Conservation (phyloP, 768 basidiomycete species). For the Mycena haematopus region DNA sequence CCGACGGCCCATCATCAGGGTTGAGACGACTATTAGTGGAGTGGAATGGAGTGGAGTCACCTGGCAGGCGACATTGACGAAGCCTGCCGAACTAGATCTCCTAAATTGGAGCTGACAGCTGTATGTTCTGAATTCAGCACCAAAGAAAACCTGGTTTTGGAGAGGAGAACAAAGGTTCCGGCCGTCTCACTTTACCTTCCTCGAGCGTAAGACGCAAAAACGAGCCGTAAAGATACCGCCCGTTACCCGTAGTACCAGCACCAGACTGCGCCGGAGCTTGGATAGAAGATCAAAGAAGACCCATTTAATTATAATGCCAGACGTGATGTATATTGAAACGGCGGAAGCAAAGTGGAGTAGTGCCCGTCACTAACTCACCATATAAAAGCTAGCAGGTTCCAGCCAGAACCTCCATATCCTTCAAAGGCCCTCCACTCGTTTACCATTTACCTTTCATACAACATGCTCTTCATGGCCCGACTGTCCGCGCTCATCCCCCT, state of each 20-base stretch:
- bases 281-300: not conserved
- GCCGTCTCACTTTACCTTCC: too few relatives aligned
- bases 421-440: not conserved
- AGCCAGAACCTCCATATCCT: not conserved
- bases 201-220: not conserved
- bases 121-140: too few relatives aligned
- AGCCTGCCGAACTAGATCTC: too few relatives aligned
- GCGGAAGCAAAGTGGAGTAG: not conserved
- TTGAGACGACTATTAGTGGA: too few relatives aligned
- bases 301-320: not conserved
- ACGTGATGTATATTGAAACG: not conserved
- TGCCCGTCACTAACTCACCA: not conserved
- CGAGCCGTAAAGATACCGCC: too few relatives aligned
- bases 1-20: too few relatives aligned
- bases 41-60: too few relatives aligned
- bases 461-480: conserved; percentile 13
- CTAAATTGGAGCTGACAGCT: too few relatives aligned
- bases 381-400: not conserved
- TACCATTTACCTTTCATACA: not conserved
- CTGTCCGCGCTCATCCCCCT: conserved; percentile 15
- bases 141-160: too few relatives aligned
- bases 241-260: not conserved
- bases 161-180: too few relatives aligned
- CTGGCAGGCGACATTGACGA: too few relatives aligned
- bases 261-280: not conserved